Evolutionary conservation across 148 eudicot genomes (phyloP), one percentile per base, ranked within the genome.

Genomic region (Camellia japonica): DNA sequence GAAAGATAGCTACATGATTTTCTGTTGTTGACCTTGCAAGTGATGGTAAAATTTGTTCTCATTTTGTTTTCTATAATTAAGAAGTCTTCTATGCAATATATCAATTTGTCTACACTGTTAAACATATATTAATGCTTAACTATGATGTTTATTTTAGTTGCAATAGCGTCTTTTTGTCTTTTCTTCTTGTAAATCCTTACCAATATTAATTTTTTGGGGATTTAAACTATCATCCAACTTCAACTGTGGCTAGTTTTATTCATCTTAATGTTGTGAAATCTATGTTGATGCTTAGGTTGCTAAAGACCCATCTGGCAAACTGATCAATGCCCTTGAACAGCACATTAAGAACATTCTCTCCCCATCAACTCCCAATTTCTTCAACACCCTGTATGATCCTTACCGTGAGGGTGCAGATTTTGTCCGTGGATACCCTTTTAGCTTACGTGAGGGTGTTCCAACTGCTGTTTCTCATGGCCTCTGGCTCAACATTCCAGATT

Each of bases 401-500:
- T 91, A 65, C 58, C 80, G 85, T 3, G 94, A 91, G 14, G 94
- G 94, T 54, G 94, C 88, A 23, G 94, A 91, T 80, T 91, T 91
- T 60, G 92, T 89, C 20, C 90, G 94, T 68, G 94, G 94, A 49
- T 91, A 91, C 80, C 94, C 92, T 49, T 91, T 91, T 67, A 86
- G 89, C 78, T 78, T 86, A 0, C 88, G 92, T 1, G 90, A 89
- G 79, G 94, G 92, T 75, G 92, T 82, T 18, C 90, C 93, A 6
- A 89, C 90, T 41, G 91, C 91, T 19, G 91, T 88, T 41, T 90
- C 93, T 54, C 93, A 90, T 80, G 93, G 91, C 30, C 81, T 90
- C 11, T 90, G 93, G 93, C 90, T 90, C 81, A 90, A 90, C 67
- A 89, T 91, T 81, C 92, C 92, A 10, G 94, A 91, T 75, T 91